phyloP scores from a whole-genome alignment of 441 rosid species.

The Flueggea neowawraea region DNA sequence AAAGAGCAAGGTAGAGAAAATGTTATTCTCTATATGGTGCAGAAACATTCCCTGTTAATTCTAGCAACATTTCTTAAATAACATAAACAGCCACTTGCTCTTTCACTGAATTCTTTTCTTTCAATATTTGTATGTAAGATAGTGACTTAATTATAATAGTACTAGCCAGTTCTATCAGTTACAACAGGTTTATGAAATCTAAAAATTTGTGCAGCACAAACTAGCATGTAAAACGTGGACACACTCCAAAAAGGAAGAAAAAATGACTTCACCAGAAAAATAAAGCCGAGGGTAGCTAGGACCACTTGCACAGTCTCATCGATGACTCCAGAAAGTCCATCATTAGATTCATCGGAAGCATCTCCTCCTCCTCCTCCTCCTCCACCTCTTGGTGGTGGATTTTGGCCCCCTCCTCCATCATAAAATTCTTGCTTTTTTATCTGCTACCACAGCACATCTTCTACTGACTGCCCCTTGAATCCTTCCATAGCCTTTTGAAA shows the following conservation, averaged over 20 bases:
- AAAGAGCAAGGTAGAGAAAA: too few relatives aligned
- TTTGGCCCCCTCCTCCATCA: constrained; percentile 48
- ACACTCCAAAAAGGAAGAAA: not conserved
- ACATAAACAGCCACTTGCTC: too few relatives aligned
- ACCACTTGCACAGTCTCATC: constrained; percentile 74
- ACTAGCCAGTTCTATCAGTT: too few relatives aligned
- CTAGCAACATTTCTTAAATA: too few relatives aligned
- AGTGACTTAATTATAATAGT: too few relatives aligned
- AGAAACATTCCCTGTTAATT: too few relatives aligned
- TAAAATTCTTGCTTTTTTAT: constrained; percentile 55
- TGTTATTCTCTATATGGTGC: too few relatives aligned
- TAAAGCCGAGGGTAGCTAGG: constrained; percentile 68
- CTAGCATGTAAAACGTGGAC: not conserved
- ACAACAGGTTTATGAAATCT: too few relatives aligned
- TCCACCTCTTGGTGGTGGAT: constrained; percentile 29
- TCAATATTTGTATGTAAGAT: too few relatives aligned
- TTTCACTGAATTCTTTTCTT: too few relatives aligned
- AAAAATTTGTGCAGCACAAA: too few relatives aligned
- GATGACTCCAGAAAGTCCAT: constrained; percentile 40
- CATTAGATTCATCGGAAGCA: constrained; percentile 45
- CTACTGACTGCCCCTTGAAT: constrained; percentile 59
- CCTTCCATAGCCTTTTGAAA: constrained; percentile 45
- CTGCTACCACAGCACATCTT: constrained; percentile 67
- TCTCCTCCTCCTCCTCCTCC: constrained; percentile 37
- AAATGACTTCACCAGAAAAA: constrained; percentile 47